Evolutionary conservation across 805 yeast genomes (phyloP), one percentile per base, ranked within the genome.

Genomic region (Vanderwaltozyma tropicalis): DNA sequence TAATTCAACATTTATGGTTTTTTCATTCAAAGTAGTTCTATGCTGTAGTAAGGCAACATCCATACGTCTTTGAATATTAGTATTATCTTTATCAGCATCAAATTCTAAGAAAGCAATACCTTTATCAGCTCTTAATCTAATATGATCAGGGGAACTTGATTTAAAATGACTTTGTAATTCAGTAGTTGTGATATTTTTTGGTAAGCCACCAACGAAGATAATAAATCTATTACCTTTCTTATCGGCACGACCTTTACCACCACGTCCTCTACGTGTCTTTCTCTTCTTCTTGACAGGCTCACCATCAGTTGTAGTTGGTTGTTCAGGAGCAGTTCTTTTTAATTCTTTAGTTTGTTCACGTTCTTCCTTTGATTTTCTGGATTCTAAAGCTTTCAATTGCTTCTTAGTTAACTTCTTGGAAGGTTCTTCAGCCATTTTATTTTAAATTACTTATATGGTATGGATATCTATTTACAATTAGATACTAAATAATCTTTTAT

Each of bases 91-190:
- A 12, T 53, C 54, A 10, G 74, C 73, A 36, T 64, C 78, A 51
- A 87, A 92, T 58, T 92, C 98, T 44, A 88, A 57, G 53, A 88
- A 88, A 10, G 95, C 96, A 53, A 88, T 87, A 12, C 96, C 96
- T 61, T 85, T 86, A 35, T 83, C 94, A 13, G 66, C 66, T 57
- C 98, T 74, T 32, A 85, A 63, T 55, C 98, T 76, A 37, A 92
- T 67, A 42, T 72, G 67, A 53, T 79, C 81, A 3, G 96, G 96
- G 14, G 72, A 66, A 31, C 79, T 66, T 27, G 76, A 73, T 47
- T 78, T 74, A 66, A 92, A 86, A 59, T 88, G 96, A 15, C 69
- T 64, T 38, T 66, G 61, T 22, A 92, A 57, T 38, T 81, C 83
- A 2, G 73, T 70, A 37, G 72, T 73, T 2, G 78, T 70, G 17